Conservation (phyloP, 768 basidiomycete species). For the Tylopilus felleus region DNA sequence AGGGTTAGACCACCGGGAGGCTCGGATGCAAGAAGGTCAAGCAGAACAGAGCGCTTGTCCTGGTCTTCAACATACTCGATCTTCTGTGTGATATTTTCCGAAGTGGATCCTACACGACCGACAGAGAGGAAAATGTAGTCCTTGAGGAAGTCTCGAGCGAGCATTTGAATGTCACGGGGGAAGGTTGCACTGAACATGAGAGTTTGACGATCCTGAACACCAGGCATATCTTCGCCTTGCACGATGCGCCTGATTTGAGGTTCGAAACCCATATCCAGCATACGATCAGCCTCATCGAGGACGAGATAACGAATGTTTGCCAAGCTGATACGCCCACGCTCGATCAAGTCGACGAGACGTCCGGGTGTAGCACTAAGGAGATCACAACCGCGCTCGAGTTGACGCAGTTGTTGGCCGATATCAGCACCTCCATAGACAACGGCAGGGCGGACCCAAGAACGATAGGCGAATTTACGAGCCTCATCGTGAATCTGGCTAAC, state of each 20-base stretch:
- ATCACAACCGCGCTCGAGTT: slow-evolving; percentile 95
- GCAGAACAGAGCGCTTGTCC: slow-evolving; percentile 94
- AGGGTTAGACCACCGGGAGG: slow-evolving; percentile 73
- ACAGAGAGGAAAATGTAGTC: slow-evolving; percentile 99
- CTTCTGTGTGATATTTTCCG: slow-evolving; percentile 99
- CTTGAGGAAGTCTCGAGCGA: slow-evolving; percentile 93
- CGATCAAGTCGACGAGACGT: slow-evolving; percentile 96
- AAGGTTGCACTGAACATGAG: slow-evolving; percentile 99
- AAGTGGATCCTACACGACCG: slow-evolving; percentile 96
- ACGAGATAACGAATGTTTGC: slow-evolving; percentile 97
- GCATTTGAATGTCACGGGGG: slow-evolving; percentile 97
- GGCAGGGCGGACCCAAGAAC: slow-evolving; percentile 98
- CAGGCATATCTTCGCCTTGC: slow-evolving; percentile 99
- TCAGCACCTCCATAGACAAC: slow-evolving; percentile 99
- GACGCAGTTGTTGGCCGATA: slow-evolving; percentile 91
- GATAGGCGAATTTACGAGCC: slow-evolving; percentile 97
- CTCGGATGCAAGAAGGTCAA: slow-evolving; percentile 88
- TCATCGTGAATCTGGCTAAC: slow-evolving; percentile 99
- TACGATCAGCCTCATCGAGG: slow-evolving; percentile 98
- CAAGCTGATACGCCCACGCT: slow-evolving; percentile 94
- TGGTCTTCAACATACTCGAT: slow-evolving; percentile 96
- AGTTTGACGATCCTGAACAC: slow-evolving; percentile 84
- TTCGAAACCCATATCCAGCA: slow-evolving; percentile 99
- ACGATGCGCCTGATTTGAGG: slow-evolving; percentile 98
- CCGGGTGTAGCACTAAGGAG: slow-evolving; percentile 95